Evolutionary conservation across 2,329 filamentous ascomycete species (phyloP), one percentile per base, ranked within the genome.

Genomic region (Fusarium nanum): DNA sequence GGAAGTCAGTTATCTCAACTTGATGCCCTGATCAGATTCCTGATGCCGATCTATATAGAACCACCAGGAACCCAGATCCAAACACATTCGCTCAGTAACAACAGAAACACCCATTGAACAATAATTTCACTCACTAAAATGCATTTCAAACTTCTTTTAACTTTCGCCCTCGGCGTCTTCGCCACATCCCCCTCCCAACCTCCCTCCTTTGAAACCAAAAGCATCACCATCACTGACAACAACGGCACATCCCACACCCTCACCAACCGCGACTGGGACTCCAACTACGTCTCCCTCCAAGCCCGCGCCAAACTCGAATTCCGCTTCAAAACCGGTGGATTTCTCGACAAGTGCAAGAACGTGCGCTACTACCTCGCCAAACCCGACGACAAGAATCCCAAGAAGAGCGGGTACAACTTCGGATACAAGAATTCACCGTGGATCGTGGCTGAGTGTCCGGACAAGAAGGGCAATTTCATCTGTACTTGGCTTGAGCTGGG

Each of bases 401-500:
- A 42, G 9, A 46, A 57, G 41, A 25, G 22, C 49, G 18, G 49
- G 22, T 44, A 42, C 28, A 40, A 42, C 20, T 44, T 55, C 2
- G 67, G 60, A 0, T 73, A 62, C 28, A 46, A 64, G 12, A 56
- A 66, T 11, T 70, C 72, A 0, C 72, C 72, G 0, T 46, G 59
- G 45, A 64, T 73, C 2, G 60, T 68, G 0, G 72, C 72, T 0
- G 47, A 63, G 0, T 74, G 72, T 27, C 56, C 50, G 1, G 62
- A 65, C 16, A 48, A 66, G 8, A 49, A 66, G 1, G 63, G 72
- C 4, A 57, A 70, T 6, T 50, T 58, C 28, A 20, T 42, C 7
- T 74, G 72, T 23, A 70, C 64, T 10, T 65, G 50, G 52, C 46
- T 74, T n/a, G 30, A 60, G 20, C 37, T 74, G 16, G 67, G 67